phyloP scores from a whole-genome alignment of 1,284 basidiomycete species.

The Fomes fomentarius region DNA sequence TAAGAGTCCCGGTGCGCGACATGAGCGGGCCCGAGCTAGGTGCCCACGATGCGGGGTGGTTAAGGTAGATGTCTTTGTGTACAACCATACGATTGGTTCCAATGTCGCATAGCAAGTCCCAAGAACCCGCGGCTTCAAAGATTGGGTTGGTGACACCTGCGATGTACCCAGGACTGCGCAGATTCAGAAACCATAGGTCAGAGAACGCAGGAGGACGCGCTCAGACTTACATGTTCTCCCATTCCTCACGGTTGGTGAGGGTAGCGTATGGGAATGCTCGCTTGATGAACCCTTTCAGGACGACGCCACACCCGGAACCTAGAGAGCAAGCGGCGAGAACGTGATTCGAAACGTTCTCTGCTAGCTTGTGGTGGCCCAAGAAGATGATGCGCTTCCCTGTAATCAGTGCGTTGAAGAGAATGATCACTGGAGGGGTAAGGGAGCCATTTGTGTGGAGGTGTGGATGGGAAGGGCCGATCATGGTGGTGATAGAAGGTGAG shows the following conservation, averaged over 20 bases:
- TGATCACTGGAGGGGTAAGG: conserved; percentile 90
- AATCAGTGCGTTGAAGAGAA: conserved; percentile 94
- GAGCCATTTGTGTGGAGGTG: conserved; percentile 92
- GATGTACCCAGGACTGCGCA: conserved; percentile 81
- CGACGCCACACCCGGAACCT: conserved; percentile 85
- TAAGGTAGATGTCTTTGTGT: conserved; percentile 77
- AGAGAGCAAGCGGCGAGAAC: conserved; percentile 94
- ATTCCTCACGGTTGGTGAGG: conserved; percentile 85
- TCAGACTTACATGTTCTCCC: conserved; percentile 78
- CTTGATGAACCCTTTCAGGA: conserved; percentile 85
- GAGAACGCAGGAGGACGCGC: background rate
- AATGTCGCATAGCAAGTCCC: conserved; percentile 94
- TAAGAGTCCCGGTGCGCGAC: conserved; percentile 59
- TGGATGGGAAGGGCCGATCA: conserved; percentile 83
- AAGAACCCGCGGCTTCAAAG: conserved; percentile 84
- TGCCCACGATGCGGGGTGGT: conserved; percentile 51
- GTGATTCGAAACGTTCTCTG: conserved; percentile 85
- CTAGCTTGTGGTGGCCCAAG: conserved; percentile 85
- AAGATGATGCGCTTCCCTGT: conserved; percentile 95
- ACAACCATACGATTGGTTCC: conserved; percentile 85
- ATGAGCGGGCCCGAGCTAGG: conserved; percentile 48
- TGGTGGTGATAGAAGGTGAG: conserved; percentile 63
- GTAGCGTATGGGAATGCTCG: conserved; percentile 95
- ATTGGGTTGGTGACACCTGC: conserved; percentile 97
- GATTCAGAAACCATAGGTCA: background rate